Evolutionary conservation across 306 rosid species (phyloP), one percentile per base, ranked within the genome.

Genomic region (Geum urbanum): DNA sequence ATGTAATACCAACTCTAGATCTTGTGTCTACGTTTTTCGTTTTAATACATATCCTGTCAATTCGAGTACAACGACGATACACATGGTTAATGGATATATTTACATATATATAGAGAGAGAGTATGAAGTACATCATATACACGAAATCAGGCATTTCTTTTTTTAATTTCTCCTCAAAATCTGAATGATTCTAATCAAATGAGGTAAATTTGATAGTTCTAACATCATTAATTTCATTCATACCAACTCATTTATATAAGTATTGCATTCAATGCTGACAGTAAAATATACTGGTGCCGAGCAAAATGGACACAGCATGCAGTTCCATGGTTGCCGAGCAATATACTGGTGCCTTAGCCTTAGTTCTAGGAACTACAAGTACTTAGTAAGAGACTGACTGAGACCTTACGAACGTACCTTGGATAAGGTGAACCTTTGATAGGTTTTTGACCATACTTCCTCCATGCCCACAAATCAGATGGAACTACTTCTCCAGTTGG

Each of bases 381-480:
- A 37, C 65, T 57, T 20, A 56, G 62, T 5, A 60, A 60, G 45
- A 40, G 27, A 48, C 46, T 16, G 45, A 2, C 9, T 0, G 24
- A 47, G 32, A 27, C 1, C 2, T 27, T 27, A 27, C 32, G 32
- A 39, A 54, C 44, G 72, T 67, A 86, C 98, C 98, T 92, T 69
- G 98, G 98, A 85, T 88, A 89, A 52, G 96, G 98, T 66, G 98
- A 92, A 49, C 98, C 98, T 88, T 92, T 92, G 63, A 92, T 92
- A 74, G 98, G 98, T 84, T 92, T 89, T 83, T 92, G 98, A 76
- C 98, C 98, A 46, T 92, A 92, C 84, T 92, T 92, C 76, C 98
- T 86, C 98, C 98, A 92, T 56, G 96, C 98, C 98, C 98, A 92
- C 75, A 92, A 87, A 88, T 92, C 98, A 45, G 95, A 92, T 13